These are phyloP conservation scores for Chimonanthus salicifolius DNA, from an alignment of 164 flowering plant genomes.

Conservation along the genomic window DNA sequence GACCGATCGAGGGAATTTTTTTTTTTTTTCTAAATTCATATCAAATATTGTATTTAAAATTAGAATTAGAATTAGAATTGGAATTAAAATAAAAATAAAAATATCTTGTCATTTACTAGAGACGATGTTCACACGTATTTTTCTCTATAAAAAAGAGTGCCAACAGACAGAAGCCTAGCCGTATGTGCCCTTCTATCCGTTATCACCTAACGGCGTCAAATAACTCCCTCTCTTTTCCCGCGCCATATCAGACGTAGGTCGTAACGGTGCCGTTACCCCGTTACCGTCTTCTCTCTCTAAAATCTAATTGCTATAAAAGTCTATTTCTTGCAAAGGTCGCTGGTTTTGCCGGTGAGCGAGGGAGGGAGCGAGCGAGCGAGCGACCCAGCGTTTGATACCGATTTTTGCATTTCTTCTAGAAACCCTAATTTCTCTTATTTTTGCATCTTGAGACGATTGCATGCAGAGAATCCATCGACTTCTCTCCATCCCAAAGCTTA, in stretches of 20 bases:
- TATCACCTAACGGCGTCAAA: background rate
- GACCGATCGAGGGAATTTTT: too few relatives aligned
- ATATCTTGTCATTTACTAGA: too few relatives aligned
- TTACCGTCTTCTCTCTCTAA: background rate
- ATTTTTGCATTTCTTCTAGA: background rate
- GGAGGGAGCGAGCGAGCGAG: too few relatives aligned
- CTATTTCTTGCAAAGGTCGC: background rate
- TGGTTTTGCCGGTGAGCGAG: too few relatives aligned
- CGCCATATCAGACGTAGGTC: background rate
- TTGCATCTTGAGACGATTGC: background rate
- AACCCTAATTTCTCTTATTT: background rate
- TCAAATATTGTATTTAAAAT: too few relatives aligned
- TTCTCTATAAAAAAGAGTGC: too few relatives aligned
- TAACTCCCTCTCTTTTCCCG: background rate
- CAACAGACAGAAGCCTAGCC: background rate
- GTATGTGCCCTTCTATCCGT: background rate
- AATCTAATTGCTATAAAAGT: background rate
- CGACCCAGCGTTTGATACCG: too few relatives aligned
- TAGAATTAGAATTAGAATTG: too few relatives aligned
- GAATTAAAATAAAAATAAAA: too few relatives aligned
- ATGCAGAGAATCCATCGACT: background rate
- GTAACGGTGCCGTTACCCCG: background rate
- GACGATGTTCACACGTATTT: too few relatives aligned
- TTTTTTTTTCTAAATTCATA: too few relatives aligned
- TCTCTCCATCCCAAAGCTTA: background rate